phyloP scores from a whole-genome alignment of 176 grass and related monocot species.

The Calamus simplicifolius region DNA sequence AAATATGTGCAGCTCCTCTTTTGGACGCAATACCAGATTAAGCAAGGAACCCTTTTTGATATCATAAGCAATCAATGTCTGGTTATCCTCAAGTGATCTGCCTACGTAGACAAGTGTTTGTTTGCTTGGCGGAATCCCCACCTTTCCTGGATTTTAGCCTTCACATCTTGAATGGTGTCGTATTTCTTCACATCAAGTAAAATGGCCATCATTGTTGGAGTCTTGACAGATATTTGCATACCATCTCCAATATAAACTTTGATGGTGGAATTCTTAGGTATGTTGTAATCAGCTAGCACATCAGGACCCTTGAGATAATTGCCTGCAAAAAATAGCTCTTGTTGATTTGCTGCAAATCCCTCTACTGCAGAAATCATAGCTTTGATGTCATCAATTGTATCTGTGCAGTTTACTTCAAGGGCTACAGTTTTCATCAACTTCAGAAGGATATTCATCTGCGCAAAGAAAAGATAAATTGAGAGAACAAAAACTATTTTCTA shows the following conservation, averaged over 20 bases:
- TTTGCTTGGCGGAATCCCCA: constrained; percentile 5
- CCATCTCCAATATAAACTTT: constrained; percentile 17
- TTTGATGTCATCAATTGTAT: constrained; percentile 14
- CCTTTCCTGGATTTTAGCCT: constrained; percentile 10
- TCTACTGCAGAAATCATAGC: background rate
- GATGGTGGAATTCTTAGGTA: constrained; percentile 14
- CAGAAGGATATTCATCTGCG: background rate
- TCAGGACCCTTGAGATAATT: background rate
- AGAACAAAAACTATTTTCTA: no score
- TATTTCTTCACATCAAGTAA: constrained; percentile 13
- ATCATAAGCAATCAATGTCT: constrained; percentile 13
- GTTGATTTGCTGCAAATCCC: background rate
- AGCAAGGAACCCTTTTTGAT: constrained; percentile 12
- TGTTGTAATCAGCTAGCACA: constrained; percentile 5
- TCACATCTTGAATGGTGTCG: constrained; percentile 7
- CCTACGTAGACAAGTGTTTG: constrained; percentile 8
- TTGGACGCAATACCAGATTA: constrained; percentile 9
- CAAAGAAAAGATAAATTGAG: background rate
- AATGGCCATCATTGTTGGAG: background rate
- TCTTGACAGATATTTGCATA: constrained; percentile 13
- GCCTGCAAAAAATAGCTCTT: constrained; percentile 3
- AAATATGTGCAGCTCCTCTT: background rate
- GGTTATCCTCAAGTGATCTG: constrained; percentile 1
- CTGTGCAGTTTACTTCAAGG: background rate
- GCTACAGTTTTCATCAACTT: constrained; percentile 2